phyloP scores from a whole-genome alignment of 2,329 filamentous ascomycete genomes.

The Coniochaeta prunicola region DNA sequence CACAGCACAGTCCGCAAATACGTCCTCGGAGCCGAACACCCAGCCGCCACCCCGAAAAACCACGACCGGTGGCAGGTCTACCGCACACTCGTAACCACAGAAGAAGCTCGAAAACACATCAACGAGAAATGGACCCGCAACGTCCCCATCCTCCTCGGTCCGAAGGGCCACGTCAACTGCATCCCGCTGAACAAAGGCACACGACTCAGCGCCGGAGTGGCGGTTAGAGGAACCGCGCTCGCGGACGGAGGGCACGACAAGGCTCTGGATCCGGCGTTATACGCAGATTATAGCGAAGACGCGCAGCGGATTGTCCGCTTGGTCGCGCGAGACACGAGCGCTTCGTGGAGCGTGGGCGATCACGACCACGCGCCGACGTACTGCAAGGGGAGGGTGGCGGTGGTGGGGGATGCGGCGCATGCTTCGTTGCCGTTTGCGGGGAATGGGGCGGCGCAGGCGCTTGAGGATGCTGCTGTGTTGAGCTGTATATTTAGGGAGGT shows the following conservation, averaged over 20 bases:
- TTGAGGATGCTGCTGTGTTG: not conserved
- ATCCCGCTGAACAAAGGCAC: conserved; percentile 25
- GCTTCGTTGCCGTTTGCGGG: not conserved
- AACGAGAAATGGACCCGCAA: conserved; percentile 18
- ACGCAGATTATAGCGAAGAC: conserved; percentile 21
- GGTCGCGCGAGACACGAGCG: conserved; percentile 20
- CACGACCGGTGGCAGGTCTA: conserved; percentile 22
- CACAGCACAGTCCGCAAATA: conserved; percentile 21
- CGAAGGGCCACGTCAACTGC: conserved; percentile 23
- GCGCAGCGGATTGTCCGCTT: conserved; percentile 22
- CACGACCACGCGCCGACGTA: not conserved
- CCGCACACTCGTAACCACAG: conserved; percentile 18
- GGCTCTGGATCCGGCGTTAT: conserved; percentile 18
- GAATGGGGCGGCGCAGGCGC: not conserved
- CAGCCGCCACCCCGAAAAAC: conserved; percentile 21
- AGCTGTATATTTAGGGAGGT: not conserved
- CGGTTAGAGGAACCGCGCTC: conserved; percentile 17
- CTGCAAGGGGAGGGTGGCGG: not conserved
- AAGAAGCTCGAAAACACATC: conserved; percentile 18
- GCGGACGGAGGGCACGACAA: not conserved
- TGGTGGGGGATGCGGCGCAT: not conserved
- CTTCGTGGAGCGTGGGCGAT: conserved; percentile 17
- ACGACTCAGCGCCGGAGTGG: conserved; percentile 23
- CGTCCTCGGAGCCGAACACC: conserved; percentile 21
- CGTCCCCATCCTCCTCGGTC: conserved; percentile 25